Base-by-base conservation (phyloP, 1,284 basidiomycete genomes). In the Singerocomus rubriflavus region DNA sequence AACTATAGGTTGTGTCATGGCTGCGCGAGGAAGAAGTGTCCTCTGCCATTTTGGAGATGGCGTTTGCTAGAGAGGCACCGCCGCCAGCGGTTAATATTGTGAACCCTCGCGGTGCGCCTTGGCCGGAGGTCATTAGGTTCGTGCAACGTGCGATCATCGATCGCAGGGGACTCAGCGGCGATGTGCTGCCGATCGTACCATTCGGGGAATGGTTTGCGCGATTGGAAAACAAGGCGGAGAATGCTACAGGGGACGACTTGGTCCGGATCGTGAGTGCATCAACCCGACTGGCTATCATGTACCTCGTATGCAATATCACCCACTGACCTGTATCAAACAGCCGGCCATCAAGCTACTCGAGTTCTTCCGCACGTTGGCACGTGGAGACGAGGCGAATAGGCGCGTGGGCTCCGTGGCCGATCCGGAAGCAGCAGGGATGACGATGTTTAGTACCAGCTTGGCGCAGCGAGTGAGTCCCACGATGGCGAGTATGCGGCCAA, bases 1-100 rank as follows among this genome's bases (percentile, higher is more conserved):
- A n/a, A n/a, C 16, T 21, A 6, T 38, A 64, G 60, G 17, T 55
- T 9, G 54, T 59, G 4, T 62, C 63, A 2, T 66, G 63, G 63
- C 37, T 61, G 10, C 64, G 65, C 0, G 46, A 45, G 2, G 52
- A 62, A 33, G 53, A 56, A 1, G 61, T 64, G 0, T 52, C 63
- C 2, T 0, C 40, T 13, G 49, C 47, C 6, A 46, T 57, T 14
- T 21, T 61, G 0, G 64, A 65, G 25, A 21, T 49, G 1, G 54
- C 55, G 2, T 59, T 62, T n/a, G 35, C 56, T 5, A 41, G 47
- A 12, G 25, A 21, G 1, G 17, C 44, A 2, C 48, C 54, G 0
- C 55, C 53, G 0, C 37, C 47, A 0, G 54, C 49, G 8, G 47
- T 63, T 36, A 66, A 61, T 30, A n/a, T 65, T 6, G 50, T 59